Evolutionary conservation across 306 rosid genomes (phyloP).

Genomic region (Parietaria judaica): DNA sequence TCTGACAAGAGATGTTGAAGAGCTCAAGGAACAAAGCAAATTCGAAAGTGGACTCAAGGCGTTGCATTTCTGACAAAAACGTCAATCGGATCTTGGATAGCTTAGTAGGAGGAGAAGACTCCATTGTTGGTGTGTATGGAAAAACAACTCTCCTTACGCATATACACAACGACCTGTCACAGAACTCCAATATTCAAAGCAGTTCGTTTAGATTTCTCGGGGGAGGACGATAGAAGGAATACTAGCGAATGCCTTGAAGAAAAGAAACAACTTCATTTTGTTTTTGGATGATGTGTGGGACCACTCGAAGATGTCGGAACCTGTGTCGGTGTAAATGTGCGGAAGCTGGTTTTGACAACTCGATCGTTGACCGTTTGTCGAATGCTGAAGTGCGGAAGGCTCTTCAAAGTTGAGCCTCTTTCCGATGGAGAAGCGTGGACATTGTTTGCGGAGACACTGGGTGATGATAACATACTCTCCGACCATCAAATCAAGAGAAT

Average conservation of each 20-base stretch:
- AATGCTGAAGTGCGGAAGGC: constrained; percentile 6
- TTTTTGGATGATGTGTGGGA: constrained; percentile 33
- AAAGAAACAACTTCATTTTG: neutral
- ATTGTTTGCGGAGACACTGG: constrained; percentile 12
- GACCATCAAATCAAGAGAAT: neutral
- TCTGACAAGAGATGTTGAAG: neutral
- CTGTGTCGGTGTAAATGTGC: neutral
- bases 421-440: neutral
- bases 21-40: neutral
- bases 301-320: constrained; percentile 17
- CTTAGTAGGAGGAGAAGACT: neutral
- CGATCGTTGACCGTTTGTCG: constrained; percentile 19
- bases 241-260: neutral
- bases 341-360: constrained; percentile 23
- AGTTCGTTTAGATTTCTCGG: neutral
- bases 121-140: neutral
- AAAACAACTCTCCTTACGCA: neutral
- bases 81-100: neutral
- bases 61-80: neutral
- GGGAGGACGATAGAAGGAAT: neutral
- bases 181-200: neutral
- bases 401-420: neutral
- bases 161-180: neutral
- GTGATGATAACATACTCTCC: neutral
- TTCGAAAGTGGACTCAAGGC: neutral